Conservation (phyloP, 1,284 basidiomycete species). For the Ceratobasidium sp. region DNA sequence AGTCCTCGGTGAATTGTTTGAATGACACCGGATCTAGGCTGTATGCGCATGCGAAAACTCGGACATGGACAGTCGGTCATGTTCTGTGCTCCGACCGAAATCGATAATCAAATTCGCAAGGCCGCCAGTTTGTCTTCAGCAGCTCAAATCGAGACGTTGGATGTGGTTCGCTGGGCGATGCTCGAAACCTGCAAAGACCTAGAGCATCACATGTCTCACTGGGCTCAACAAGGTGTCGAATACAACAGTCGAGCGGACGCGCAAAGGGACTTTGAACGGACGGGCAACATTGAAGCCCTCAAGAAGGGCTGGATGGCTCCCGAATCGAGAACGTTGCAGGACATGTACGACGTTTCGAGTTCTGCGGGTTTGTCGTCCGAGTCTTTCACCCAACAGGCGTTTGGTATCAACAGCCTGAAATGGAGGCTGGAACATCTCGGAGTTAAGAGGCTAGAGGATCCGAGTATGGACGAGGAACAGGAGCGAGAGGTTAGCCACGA, state of each 20-base stretch:
- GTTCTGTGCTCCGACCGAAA: slow-evolving; percentile 63
- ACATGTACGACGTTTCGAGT: slow-evolving; percentile 53
- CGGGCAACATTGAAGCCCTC: slow-evolving; percentile 44
- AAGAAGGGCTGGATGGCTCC: slow-evolving; percentile 55
- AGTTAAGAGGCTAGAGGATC: slow-evolving; percentile 44
- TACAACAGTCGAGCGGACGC: slow-evolving; percentile 53
- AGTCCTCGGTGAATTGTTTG: too few species aligned
- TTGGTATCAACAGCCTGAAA: not conserved
- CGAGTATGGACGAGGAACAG: slow-evolving; percentile 60
- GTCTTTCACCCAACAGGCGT: not conserved
- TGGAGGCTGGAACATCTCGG: slow-evolving; percentile 53
- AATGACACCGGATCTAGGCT: slow-evolving; percentile 51
- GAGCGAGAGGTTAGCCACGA: slow-evolving; percentile 58
- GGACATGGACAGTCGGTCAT: slow-evolving; percentile 63
- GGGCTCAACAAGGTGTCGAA: slow-evolving; percentile 60
- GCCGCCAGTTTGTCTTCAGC: not conserved
- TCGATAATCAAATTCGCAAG: slow-evolving; percentile 58
- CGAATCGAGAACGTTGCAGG: slow-evolving; percentile 57
- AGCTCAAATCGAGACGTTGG: not conserved
- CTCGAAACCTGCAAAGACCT: slow-evolving; percentile 38
- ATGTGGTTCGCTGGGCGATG: slow-evolving; percentile 42
- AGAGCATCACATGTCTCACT: slow-evolving; percentile 28
- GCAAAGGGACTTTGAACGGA: slow-evolving; percentile 44
- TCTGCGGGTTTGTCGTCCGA: not conserved
- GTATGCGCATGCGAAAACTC: slow-evolving; percentile 64